A percentile compares a stretch with the other conserved stretches of the same genome.
Conservation (phyloP, 805 yeast species). For the Candida suzukii region DNA sequence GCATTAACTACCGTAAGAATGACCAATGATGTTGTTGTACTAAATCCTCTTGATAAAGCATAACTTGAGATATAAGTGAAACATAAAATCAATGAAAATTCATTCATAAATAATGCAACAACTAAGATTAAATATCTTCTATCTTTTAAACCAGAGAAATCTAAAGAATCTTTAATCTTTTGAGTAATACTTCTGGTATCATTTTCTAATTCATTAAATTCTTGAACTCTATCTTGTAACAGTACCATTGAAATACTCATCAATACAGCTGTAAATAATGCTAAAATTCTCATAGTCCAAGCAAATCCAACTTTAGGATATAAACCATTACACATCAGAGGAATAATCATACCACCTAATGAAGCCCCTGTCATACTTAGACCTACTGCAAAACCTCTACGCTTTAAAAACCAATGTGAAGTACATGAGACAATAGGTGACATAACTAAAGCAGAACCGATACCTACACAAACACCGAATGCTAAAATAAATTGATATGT, state of each 20-base stretch:
- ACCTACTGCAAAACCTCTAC: slow-evolving; percentile 56
- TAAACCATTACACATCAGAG: slow-evolving; percentile 43
- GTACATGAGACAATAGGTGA: slow-evolving; percentile 41
- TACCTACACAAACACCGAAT: slow-evolving; percentile 38
- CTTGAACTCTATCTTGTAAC: slow-evolving; percentile 21
- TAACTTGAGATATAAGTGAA: slow-evolving; percentile 52
- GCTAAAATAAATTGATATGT: slow-evolving; percentile 46
- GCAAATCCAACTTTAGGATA: slow-evolving; percentile 45
- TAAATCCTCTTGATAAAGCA: slow-evolving; percentile 42
- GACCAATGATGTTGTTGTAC: slow-evolving; percentile 32
- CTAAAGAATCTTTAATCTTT: slow-evolving; percentile 24
- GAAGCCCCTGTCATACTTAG: slow-evolving; percentile 56
- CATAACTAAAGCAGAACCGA: slow-evolving; percentile 39
- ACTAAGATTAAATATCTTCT: slow-evolving; percentile 32
- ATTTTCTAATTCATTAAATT: slow-evolving; percentile 1
- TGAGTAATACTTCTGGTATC: slow-evolving; percentile 3
- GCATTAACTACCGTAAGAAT: slow-evolving; percentile 40
- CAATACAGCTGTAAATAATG: slow-evolving; percentile 34
- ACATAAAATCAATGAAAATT: slow-evolving; percentile 44
- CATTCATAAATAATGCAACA: slow-evolving; percentile 38
- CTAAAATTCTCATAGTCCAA: slow-evolving; percentile 55
- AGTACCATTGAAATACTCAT: slow-evolving; percentile 24
- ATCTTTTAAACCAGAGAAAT: slow-evolving; percentile 35
- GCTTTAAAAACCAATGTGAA: slow-evolving; percentile 54
- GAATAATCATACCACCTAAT: slow-evolving; percentile 49